Evolutionary conservation across 2,329 filamentous ascomycete species (phyloP), one percentile per base, ranked within the genome.

Genomic region (Beauveria rudraprayagi): DNA sequence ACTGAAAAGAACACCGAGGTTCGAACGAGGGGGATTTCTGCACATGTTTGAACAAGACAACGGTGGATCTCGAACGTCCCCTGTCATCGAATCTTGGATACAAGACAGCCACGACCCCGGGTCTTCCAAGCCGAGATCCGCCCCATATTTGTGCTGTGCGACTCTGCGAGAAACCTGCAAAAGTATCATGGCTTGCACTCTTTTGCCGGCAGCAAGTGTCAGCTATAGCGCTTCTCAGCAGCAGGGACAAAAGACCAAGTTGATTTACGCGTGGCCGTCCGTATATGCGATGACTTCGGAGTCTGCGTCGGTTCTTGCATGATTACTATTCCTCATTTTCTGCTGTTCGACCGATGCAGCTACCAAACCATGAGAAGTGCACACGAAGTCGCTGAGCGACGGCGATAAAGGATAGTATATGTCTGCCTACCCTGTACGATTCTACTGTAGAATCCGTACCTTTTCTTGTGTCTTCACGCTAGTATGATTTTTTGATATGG

Each of bases 1-100:
- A 94, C 74, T 96, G 88, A 77, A 37, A 19, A 17, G 11, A 10
- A 24, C 16, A 11, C 28, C 37, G 7, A 46, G 19, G 26, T 16
- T 51, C 24, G 48, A 60, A 17, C 17, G n/a, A 44, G 46, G 40
- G 43, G 28, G 28, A 5, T 52, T 28, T 52, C 10, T 53, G 24
- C 47, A 44, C 16, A 60, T 48, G 19, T 55, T 40, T 40, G 40
- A 60, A 54, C 14, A 19, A 5, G 24, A 26, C 44, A n/a, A 50
- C 7, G 24, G 16, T 24, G 22, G 22, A 44, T 26, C 30, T 52
- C 16, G 34, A 28, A 34, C 37, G 47, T n/a, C 47, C 8, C 43
- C 37, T n/a, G 22, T 28, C 47, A 28, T 43, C 11, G 11, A 60
- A 44, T 37, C 37, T 59, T 52, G 56, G 56, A 59, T 59, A 59